Conservation (phyloP, 2,329 filamentous ascomycete genomes). For the Fusarium protoensiforme region DNA sequence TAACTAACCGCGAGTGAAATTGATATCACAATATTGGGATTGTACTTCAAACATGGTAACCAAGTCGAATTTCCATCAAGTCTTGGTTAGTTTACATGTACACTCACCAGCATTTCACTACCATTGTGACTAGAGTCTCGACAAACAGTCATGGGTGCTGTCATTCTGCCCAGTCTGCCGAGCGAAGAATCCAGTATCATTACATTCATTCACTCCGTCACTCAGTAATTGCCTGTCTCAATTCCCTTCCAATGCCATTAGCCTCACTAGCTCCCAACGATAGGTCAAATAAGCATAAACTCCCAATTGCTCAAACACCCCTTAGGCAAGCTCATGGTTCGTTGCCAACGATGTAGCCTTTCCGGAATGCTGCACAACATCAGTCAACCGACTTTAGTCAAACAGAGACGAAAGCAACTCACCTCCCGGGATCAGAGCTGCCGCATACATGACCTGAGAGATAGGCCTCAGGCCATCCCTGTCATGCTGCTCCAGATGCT, state of each 20-base stretch:
- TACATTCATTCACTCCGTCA: background rate
- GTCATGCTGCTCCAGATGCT: slow-evolving; percentile 45
- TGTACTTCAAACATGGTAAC: too few relatives aligned
- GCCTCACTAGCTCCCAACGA: too few relatives aligned
- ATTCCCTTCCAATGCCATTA: background rate
- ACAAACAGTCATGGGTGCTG: too few relatives aligned
- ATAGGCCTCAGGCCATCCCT: slow-evolving; percentile 61
- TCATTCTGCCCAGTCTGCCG: background rate
- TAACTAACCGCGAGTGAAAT: too few relatives aligned
- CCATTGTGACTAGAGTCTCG: background rate
- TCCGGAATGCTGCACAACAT: slow-evolving; percentile 3
- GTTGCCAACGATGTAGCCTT: slow-evolving; percentile 8
- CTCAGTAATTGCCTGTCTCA: too few relatives aligned
- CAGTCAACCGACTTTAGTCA: background rate
- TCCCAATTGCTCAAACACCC: background rate
- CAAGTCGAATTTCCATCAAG: background rate
- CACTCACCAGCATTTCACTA: too few relatives aligned
- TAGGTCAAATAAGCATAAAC: background rate
- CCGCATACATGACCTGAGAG: slow-evolving; percentile 67
- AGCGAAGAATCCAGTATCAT: background rate
- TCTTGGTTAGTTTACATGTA: too few relatives aligned
- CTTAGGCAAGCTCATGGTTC: background rate
- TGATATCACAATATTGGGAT: too few relatives aligned
- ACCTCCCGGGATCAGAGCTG: slow-evolving; percentile 66
- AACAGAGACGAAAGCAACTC: slow-evolving; percentile 40